phyloP scores from a whole-genome alignment of 2,329 filamentous ascomycete genomes.

The Periglandula ipomoeae region DNA sequence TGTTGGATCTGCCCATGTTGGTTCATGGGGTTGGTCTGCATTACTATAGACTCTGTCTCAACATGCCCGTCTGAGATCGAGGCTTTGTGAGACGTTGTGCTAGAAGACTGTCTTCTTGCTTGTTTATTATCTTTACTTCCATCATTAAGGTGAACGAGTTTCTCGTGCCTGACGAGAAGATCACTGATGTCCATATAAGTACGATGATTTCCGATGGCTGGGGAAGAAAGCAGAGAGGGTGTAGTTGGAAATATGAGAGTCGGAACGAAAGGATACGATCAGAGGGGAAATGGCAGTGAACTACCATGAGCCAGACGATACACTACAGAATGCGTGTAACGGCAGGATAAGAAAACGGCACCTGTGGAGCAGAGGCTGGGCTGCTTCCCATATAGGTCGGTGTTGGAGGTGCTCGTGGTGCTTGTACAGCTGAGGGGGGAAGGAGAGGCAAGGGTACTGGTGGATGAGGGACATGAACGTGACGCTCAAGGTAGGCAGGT shows the following conservation, averaged over 20 bases:
- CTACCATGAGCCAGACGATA: not conserved
- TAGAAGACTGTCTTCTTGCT: conserved; percentile 43
- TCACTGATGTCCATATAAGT: conserved; percentile 57
- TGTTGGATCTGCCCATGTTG: conserved; percentile 9
- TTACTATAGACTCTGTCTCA: conserved; percentile 35
- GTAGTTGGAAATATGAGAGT: not conserved
- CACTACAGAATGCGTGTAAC: not conserved
- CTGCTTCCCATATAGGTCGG: not conserved
- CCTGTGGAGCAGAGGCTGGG: not conserved
- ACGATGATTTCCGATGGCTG: conserved; percentile 3
- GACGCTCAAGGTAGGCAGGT: conserved; percentile 1
- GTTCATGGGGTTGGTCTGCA: conserved; percentile 19
- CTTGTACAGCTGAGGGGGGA: conserved; percentile 2
- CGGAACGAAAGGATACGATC: not conserved
- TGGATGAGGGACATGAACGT: not conserved
- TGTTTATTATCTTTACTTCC: conserved; percentile 44
- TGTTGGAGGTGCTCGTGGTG: not conserved
- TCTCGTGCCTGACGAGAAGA: conserved; percentile 54
- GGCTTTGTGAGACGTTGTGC: conserved; percentile 32
- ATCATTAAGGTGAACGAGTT: conserved; percentile 55
- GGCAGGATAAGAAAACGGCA: not conserved
- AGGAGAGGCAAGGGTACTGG: conserved; percentile 5
- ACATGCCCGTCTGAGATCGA: conserved; percentile 39
- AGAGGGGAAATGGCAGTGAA: not conserved
- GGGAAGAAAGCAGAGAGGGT: not conserved